phyloP scores from a whole-genome alignment of 495 filamentous ascomycete species.

The Neurospora sp. region DNA sequence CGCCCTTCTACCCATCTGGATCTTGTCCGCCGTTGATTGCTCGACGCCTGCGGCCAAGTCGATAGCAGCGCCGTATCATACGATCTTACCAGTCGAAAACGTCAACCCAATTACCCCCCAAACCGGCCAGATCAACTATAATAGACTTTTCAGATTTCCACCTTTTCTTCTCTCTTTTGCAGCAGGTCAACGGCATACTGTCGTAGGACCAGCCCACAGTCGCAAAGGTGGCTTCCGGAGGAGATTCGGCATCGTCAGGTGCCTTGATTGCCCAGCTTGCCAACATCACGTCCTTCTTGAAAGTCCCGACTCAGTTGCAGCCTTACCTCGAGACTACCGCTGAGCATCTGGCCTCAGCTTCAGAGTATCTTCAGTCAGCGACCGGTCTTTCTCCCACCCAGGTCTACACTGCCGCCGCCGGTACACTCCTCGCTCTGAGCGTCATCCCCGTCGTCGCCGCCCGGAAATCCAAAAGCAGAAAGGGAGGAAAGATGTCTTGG shows the following conservation, averaged over 20 bases:
- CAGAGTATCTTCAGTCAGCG: slow-evolving; percentile 43
- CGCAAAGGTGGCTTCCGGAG: slow-evolving; percentile 48
- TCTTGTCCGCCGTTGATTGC: background rate
- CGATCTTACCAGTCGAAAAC: background rate
- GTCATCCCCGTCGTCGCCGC: slow-evolving; percentile 40
- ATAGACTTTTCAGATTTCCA: background rate
- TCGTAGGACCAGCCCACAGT: slow-evolving; percentile 29
- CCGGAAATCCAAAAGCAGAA: slow-evolving; percentile 19
- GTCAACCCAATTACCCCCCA: background rate
- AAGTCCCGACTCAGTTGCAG: slow-evolving; percentile 33
- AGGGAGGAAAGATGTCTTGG: slow-evolving; percentile 47
- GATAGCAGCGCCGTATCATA: background rate
- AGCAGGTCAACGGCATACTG: slow-evolving; percentile 27
- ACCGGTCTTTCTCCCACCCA: slow-evolving; percentile 37
- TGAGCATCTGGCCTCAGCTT: slow-evolving; percentile 40
- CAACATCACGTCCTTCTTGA: slow-evolving; percentile 32
- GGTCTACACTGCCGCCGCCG: slow-evolving; percentile 34
- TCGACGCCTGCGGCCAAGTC: background rate
- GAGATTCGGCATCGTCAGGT: slow-evolving; percentile 40
- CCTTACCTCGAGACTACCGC: slow-evolving; percentile 36
- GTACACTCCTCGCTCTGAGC: slow-evolving; percentile 34
- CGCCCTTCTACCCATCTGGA: background rate
- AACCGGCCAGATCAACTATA: background rate
- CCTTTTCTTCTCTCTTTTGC: slow-evolving; percentile 5
- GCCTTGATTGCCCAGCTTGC: slow-evolving; percentile 32